A percentile compares a stretch with the other conserved stretches of the same genome.
These are phyloP conservation scores for Diplosphaera chodatii DNA, from an alignment of 139 green algal species.

Conservation along the genomic window DNA sequence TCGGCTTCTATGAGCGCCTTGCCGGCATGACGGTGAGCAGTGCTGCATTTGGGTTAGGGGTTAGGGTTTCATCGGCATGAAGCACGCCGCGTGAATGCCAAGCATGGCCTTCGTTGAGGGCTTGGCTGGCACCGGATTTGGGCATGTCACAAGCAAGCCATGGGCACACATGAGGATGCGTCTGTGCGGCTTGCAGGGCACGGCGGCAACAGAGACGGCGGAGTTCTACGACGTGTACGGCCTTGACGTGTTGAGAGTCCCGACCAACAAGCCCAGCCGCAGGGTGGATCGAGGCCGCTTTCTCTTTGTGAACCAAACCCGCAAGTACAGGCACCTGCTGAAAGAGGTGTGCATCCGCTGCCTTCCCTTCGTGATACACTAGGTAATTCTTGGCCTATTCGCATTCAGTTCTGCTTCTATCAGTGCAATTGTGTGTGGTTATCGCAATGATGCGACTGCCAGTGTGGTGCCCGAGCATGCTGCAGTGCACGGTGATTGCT, in stretches of 20 bases:
- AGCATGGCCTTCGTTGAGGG: too few relatives aligned
- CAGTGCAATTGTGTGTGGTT: too few relatives aligned
- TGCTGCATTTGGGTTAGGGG: too few relatives aligned
- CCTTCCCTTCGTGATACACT: too few relatives aligned
- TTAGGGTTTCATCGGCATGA: too few relatives aligned
- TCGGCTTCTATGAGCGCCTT: constrained; percentile 58
- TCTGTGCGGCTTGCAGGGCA: constrained; percentile 26
- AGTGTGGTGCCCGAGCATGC: too few relatives aligned
- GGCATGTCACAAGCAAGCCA: too few relatives aligned
- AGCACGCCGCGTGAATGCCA: too few relatives aligned
- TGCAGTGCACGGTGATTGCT: too few relatives aligned
- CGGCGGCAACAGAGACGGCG: constrained; percentile 24
- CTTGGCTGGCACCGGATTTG: too few relatives aligned
- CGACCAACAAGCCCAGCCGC: constrained; percentile 63
- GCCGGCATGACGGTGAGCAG: constrained; percentile 65
- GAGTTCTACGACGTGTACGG: constrained; percentile 59
- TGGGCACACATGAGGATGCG: not conserved
- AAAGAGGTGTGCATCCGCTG: constrained; percentile 10
- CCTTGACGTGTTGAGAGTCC: constrained; percentile 65
- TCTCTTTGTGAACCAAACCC: constrained; percentile 61
- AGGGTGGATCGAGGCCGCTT: constrained; percentile 43
- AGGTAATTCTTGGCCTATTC: too few relatives aligned
- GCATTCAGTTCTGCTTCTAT: not conserved
- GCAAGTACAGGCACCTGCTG: constrained; percentile 41
- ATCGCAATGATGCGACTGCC: too few relatives aligned